phyloP scores from a whole-genome alignment of 2,329 filamentous ascomycete genomes.

The Aphanocladium album region DNA sequence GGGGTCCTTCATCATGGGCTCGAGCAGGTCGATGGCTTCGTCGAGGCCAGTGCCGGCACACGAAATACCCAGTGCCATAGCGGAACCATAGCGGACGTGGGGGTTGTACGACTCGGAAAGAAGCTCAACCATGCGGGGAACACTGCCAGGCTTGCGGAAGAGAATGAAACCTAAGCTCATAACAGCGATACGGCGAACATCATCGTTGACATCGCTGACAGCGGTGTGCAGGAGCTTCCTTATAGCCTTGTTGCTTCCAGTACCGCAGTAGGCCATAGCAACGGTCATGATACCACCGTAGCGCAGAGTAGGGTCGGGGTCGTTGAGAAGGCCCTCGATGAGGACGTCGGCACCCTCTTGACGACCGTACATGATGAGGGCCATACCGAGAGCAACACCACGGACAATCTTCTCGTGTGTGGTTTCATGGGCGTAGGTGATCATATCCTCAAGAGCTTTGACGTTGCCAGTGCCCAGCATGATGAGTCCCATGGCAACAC shows the following conservation, averaged over 20 bases:
- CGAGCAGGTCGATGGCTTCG: conserved; percentile 91
- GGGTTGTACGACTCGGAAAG: conserved; percentile 98
- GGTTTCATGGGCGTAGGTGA: conserved; percentile 94
- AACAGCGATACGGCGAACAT: conserved; percentile 91
- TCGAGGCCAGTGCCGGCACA: conserved; percentile 94
- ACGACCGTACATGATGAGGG: conserved; percentile 94
- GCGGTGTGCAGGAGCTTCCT: conserved; percentile 92
- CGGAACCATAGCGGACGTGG: conserved; percentile 94
- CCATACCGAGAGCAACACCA: conserved; percentile 92
- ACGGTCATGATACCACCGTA: conserved; percentile 99
- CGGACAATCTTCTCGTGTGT: conserved; percentile 99
- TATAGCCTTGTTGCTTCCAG: conserved; percentile 97
- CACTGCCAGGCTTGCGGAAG: conserved; percentile 94
- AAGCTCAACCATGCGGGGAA: conserved; percentile 97
- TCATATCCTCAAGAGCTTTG: conserved; percentile 92
- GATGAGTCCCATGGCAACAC: conserved; percentile 92
- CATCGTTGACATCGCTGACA: conserved; percentile 96
- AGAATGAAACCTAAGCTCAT: conserved; percentile 98
- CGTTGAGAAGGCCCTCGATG: conserved; percentile 87
- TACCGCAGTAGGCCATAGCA: conserved; percentile 93
- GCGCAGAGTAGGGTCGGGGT: conserved; percentile 86
- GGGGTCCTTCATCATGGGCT: conserved; percentile 99
- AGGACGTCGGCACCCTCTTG: conserved; percentile 93
- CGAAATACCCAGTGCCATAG: conserved; percentile 97
- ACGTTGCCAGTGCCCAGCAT: conserved; percentile 98